Percentiles rank a stretch among this genome's conserved stretches.
Evolutionary conservation across 306 rosid genomes (phyloP).

Genomic region (Cicer cuneatum): DNA sequence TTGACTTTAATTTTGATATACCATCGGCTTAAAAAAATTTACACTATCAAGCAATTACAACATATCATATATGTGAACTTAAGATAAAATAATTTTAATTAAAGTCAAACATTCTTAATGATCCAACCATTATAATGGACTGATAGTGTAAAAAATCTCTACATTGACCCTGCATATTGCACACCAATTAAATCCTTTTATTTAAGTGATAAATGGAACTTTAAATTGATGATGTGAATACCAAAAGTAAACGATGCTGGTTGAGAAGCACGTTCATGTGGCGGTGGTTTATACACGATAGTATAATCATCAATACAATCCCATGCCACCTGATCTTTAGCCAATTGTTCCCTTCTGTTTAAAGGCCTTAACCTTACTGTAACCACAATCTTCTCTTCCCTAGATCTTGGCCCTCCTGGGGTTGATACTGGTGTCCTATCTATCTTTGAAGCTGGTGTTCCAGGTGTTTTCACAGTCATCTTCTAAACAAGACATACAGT

Average conservation of each 20-base stretch:
- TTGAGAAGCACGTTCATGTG: constrained; percentile 74
- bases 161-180: too few relatives aligned
- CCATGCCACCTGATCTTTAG: constrained; percentile 97
- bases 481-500: constrained; percentile 41
- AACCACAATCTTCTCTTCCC: constrained; percentile 96
- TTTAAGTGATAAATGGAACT: not conserved
- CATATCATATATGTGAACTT: too few relatives aligned
- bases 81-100: too few relatives aligned
- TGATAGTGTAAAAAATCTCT: too few relatives aligned
- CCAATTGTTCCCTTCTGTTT: constrained; percentile 83
- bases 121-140: too few relatives aligned
- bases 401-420: constrained; percentile 76
- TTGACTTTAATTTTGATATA: not conserved
- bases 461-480: constrained; percentile 89
- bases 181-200: too few relatives aligned
- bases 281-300: constrained; percentile 68
- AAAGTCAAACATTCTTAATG: too few relatives aligned
- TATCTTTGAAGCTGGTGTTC: constrained; percentile 87
- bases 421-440: constrained; percentile 88
- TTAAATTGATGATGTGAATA: constrained; percentile 44
- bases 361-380: constrained; percentile 93
- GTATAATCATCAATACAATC: constrained; percentile 82
- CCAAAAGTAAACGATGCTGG: constrained; percentile 83
- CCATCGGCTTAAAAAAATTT: too few relatives aligned
- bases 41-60: too few relatives aligned